phyloP scores from a whole-genome alignment of 129 eudicot species.

The Lactuca saligna region DNA sequence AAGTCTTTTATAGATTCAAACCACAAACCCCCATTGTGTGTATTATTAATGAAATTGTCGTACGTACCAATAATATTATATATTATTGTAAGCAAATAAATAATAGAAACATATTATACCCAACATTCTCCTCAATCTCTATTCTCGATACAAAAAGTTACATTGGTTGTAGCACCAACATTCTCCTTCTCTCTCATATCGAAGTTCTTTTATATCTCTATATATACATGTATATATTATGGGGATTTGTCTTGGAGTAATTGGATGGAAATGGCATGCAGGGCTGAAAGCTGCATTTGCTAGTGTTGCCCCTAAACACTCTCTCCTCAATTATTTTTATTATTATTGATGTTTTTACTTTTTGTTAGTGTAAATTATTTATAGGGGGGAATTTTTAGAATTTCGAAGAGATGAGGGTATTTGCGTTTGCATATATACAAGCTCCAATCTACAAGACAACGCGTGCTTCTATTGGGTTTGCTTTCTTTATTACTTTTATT shows the following conservation, averaged over 20 bases:
- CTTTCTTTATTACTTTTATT: slow-evolving; percentile 5
- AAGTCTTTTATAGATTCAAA: not conserved
- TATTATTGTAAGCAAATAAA: not conserved
- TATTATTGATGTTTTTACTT: slow-evolving; percentile 2
- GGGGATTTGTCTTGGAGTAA: slow-evolving; percentile 49
- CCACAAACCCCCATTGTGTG: not conserved
- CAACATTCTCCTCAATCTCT: slow-evolving; percentile 35
- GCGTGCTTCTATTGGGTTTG: slow-evolving; percentile 33
- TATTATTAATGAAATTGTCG: slow-evolving; percentile 9
- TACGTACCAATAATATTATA: slow-evolving; percentile 18
- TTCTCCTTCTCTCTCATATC: slow-evolving; percentile 43
- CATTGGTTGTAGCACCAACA: slow-evolving; percentile 34
- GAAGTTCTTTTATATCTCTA: slow-evolving; percentile 17
- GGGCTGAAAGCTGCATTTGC: slow-evolving; percentile 67
- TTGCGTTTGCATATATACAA: slow-evolving; percentile 27
- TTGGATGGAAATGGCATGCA: slow-evolving; percentile 82
- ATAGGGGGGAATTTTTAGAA: slow-evolving; percentile 22
- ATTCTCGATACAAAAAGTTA: slow-evolving; percentile 30
- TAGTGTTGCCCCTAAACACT: slow-evolving; percentile 36
- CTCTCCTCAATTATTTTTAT: slow-evolving; percentile 36
- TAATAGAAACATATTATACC: slow-evolving; percentile 6
- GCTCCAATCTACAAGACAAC: slow-evolving; percentile 35
- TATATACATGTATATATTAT: not conserved
- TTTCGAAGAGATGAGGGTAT: slow-evolving; percentile 33
- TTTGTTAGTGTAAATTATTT: slow-evolving; percentile 12